A percentile compares a stretch with the other conserved stretches of the same genome.
phyloP scores from a whole-genome alignment of 768 basidiomycete species.

The Crepidotus variabilis region DNA sequence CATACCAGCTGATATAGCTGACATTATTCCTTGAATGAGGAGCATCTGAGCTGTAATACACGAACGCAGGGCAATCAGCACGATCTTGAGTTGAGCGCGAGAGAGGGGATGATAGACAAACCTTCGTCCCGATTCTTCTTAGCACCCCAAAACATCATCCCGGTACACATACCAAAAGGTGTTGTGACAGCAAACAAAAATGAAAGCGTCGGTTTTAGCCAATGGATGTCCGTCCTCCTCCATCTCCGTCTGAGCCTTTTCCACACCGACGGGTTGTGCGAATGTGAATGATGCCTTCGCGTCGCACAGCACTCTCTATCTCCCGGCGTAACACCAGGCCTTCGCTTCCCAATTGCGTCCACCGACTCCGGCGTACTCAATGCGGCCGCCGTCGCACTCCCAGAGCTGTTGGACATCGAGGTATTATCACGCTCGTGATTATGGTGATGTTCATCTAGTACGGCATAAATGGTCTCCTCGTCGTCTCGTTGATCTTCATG shows the following conservation, averaged over 20 bases:
- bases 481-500: background rate
- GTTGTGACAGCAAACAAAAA: slow-evolving; percentile 72
- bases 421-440: too few relatives aligned
- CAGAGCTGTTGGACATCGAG: background rate
- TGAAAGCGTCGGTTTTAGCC: slow-evolving; percentile 53
- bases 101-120: slow-evolving; percentile 10
- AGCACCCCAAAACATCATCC: slow-evolving; percentile 41
- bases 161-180: slow-evolving; percentile 62
- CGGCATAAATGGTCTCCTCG: background rate
- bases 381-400: background rate
- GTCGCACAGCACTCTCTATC: background rate
- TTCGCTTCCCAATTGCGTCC: background rate
- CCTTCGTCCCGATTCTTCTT: slow-evolving; percentile 16
- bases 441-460: background rate
- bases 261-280: background rate
- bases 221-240: slow-evolving; percentile 14
- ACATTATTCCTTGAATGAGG: slow-evolving; percentile 70
- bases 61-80: background rate
- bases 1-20: slow-evolving; percentile 80
- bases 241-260: background rate
- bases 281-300: background rate
- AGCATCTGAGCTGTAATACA: slow-evolving; percentile 39
- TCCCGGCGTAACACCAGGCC: background rate
- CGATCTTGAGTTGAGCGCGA: background rate
- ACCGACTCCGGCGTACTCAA: background rate